phyloP scores from a whole-genome alignment of 768 basidiomycete genomes.

The Dentipellis fragilis region DNA sequence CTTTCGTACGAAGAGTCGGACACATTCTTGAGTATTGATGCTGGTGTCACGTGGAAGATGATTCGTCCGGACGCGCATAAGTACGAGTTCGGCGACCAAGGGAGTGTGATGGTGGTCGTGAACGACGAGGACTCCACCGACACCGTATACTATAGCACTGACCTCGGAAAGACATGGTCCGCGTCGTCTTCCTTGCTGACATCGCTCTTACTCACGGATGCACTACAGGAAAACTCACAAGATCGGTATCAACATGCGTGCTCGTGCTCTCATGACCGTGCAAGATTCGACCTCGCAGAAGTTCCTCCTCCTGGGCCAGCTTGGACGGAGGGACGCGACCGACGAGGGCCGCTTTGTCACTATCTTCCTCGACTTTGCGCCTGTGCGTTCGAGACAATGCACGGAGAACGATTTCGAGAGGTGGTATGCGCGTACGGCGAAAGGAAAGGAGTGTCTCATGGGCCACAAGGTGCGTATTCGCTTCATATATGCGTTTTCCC shows the following conservation, averaged over 20 bases:
- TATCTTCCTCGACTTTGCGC: slow-evolving; percentile 77
- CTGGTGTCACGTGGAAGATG: slow-evolving; percentile 82
- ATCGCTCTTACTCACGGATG: neutral
- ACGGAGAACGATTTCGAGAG: slow-evolving; percentile 62
- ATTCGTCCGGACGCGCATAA: slow-evolving; percentile 68
- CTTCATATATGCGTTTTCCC: neutral
- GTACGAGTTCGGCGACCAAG: slow-evolving; percentile 94
- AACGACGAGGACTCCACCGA: slow-evolving; percentile 78
- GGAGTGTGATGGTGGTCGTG: slow-evolving; percentile 67
- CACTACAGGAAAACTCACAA: slow-evolving; percentile 59
- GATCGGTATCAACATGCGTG: slow-evolving; percentile 60
- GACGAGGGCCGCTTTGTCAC: slow-evolving; percentile 53
- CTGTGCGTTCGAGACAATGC: slow-evolving; percentile 62
- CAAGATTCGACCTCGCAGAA: slow-evolving; percentile 96
- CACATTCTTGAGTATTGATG: slow-evolving; percentile 89
- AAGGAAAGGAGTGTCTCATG: slow-evolving; percentile 75
- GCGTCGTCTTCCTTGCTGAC: slow-evolving; percentile 17
- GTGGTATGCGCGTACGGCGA: slow-evolving; percentile 74
- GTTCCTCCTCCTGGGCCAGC: slow-evolving; percentile 79
- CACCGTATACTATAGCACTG: slow-evolving; percentile 64
- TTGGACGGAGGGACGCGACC: slow-evolving; percentile 49
- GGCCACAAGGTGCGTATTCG: slow-evolving; percentile 66
- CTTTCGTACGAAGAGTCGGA: slow-evolving; percentile 77
- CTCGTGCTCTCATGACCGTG: slow-evolving; percentile 74
- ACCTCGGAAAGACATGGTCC: slow-evolving; percentile 79